Conservation (phyloP, 352 stramenopile species). For the Pythium periplocum region DNA sequence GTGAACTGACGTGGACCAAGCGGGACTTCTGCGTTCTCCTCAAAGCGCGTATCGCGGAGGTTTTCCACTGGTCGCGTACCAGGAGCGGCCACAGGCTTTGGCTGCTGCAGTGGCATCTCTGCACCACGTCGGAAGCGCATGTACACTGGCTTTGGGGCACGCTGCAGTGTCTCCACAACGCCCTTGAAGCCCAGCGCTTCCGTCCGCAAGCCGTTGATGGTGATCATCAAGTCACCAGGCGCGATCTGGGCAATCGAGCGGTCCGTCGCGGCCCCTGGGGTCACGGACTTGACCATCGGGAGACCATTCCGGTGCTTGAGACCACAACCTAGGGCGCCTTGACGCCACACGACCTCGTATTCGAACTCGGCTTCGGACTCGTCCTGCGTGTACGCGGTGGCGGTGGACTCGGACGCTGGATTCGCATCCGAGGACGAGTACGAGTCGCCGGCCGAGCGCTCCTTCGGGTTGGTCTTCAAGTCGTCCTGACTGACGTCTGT, state of each 20-base stretch:
- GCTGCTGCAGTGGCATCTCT: constrained; percentile 8
- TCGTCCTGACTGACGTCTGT: background rate
- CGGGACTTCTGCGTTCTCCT: constrained; percentile 5
- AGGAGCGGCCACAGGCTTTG: background rate
- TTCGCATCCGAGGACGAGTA: background rate
- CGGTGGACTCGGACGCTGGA: background rate
- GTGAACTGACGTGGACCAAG: constrained; percentile 51
- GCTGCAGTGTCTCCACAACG: constrained; percentile 69
- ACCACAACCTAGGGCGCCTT: constrained; percentile 65
- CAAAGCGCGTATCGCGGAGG: constrained; percentile 9
- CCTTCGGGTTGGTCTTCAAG: background rate
- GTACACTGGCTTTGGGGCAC: constrained; percentile 69
- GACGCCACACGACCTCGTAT: constrained; percentile 75
- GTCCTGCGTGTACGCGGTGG: background rate
- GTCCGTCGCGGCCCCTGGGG: constrained; percentile 38
- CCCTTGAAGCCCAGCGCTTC: constrained; percentile 77
- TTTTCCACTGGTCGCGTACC: constrained; percentile 4
- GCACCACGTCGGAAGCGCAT: constrained; percentile 50
- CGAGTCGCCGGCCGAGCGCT: background rate
- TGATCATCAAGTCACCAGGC: constrained; percentile 57
- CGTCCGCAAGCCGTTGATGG: constrained; percentile 69
- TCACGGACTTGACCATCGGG: constrained; percentile 66
- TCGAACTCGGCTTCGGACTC: constrained; percentile 19
- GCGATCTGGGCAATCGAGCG: constrained; percentile 63
- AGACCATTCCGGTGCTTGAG: constrained; percentile 68